These are phyloP conservation scores for Podospora sp. DNA, from an alignment of 495 filamentous ascomycete genomes.

Conservation along the genomic window DNA sequence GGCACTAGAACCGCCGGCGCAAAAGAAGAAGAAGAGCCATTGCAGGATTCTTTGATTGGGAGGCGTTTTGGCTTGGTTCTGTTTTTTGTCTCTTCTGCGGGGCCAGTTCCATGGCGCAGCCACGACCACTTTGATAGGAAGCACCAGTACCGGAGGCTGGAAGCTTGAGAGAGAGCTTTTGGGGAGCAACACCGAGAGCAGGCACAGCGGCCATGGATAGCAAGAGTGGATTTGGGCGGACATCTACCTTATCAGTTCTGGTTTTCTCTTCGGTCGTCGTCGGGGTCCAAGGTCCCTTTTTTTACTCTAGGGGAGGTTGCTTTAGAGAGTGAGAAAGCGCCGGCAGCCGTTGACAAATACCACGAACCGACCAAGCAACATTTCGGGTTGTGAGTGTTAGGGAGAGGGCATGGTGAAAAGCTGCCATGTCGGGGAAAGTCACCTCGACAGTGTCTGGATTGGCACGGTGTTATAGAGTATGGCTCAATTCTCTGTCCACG, in stretches of 20 bases:
- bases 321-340: slow-evolving; percentile 18
- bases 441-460: background rate
- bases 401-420: background rate
- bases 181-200: background rate
- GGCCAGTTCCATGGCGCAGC: slow-evolving; percentile 4
- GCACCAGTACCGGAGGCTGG: background rate
- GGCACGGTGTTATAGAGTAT: background rate
- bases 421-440: background rate
- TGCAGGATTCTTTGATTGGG: slow-evolving; percentile 54
- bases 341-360: slow-evolving; percentile 8
- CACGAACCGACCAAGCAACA: background rate
- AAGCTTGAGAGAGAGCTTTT: background rate
- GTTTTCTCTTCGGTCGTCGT: slow-evolving; percentile 16
- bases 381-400: background rate
- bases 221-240: slow-evolving; percentile 3
- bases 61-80: slow-evolving; percentile 6
- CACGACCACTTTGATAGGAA: slow-evolving; percentile 12
- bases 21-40: slow-evolving; percentile 62
- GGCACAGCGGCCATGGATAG: background rate
- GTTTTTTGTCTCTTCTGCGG: slow-evolving; percentile 16
- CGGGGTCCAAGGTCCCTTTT: slow-evolving; percentile 5
- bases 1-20: slow-evolving; percentile 79
- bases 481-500: background rate
- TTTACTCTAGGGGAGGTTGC: slow-evolving; percentile 15
- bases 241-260: slow-evolving; percentile 17